phyloP scores from a whole-genome alignment of 352 stramenopile genomes.

The Pythium folliculosum region DNA sequence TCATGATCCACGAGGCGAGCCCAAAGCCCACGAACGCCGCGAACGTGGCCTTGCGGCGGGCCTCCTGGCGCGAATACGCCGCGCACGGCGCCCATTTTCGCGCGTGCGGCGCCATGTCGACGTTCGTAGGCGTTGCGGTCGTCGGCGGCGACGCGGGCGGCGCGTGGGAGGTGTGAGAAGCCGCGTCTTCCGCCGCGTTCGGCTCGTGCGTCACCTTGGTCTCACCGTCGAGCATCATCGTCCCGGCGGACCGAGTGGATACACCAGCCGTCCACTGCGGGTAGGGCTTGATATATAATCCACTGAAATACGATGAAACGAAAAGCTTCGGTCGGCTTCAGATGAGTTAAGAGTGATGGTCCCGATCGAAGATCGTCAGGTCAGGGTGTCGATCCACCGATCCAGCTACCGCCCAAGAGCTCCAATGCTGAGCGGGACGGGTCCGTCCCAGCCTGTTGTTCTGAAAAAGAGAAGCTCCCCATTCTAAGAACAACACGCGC shows the following conservation, averaged over 20 bases:
- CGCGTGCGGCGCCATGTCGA: constrained; percentile 3
- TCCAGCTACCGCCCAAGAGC: no score
- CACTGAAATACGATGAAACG: constrained; percentile 14
- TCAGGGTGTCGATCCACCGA: not conserved
- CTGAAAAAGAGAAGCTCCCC: constrained; percentile 6
- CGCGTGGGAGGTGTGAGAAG: not conserved
- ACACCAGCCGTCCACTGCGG: constrained; percentile 10
- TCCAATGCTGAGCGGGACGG: no score
- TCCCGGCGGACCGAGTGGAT: constrained; percentile 1
- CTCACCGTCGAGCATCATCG: not conserved
- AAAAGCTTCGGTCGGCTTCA: constrained; percentile 10
- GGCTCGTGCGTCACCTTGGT: not conserved
- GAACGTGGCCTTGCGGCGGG: constrained; percentile 35
- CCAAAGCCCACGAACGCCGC: constrained; percentile 59
- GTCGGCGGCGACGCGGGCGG: not conserved
- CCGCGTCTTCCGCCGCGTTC: constrained; percentile 9
- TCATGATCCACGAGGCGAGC: constrained; percentile 68
- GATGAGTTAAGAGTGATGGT: constrained; percentile 10
- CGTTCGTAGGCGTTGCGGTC: not conserved
- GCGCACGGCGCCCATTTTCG: constrained; percentile 4
- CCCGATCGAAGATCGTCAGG: constrained; percentile 6
- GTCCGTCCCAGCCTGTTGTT: not conserved
- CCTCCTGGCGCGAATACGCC: constrained; percentile 2
- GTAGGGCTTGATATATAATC: constrained; percentile 11
- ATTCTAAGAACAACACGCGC: not conserved